These are phyloP conservation scores for Rosa rugosa DNA, from an alignment of 306 rosid species.

Conservation along the genomic window DNA sequence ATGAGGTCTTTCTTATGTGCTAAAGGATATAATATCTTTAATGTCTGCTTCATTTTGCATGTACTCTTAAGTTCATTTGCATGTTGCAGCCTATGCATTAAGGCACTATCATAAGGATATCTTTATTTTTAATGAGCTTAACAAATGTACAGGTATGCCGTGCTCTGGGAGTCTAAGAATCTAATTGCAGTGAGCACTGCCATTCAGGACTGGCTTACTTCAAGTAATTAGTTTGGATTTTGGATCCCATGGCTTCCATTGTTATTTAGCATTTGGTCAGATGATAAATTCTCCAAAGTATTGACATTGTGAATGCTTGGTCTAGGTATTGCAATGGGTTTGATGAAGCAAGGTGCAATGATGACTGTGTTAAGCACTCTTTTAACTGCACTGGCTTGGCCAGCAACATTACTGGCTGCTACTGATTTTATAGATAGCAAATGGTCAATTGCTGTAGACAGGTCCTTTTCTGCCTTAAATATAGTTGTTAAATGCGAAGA, in stretches of 20 bases:
- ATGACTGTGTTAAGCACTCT: slow-evolving; percentile 50
- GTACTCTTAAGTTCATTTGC: not conserved
- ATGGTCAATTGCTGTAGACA: slow-evolving; percentile 53
- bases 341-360: slow-evolving; percentile 60
- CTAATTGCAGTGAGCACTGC: slow-evolving; percentile 59
- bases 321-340: slow-evolving; percentile 43
- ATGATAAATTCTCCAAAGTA: slow-evolving; percentile 17
- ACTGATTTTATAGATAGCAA: slow-evolving; percentile 54
- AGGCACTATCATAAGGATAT: slow-evolving; percentile 13
- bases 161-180: slow-evolving; percentile 55
- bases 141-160: slow-evolving; percentile 44
- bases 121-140: slow-evolving; percentile 33
- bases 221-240: slow-evolving; percentile 39
- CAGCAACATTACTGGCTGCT: slow-evolving; percentile 45
- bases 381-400: slow-evolving; percentile 50
- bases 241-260: slow-evolving; percentile 23
- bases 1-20: not conserved
- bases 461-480: slow-evolving; percentile 32
- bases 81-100: not conserved
- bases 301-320: slow-evolving; percentile 15
- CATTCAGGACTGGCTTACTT: slow-evolving; percentile 58
- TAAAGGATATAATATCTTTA: not conserved
- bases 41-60: not conserved
- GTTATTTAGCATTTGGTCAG: not conserved
- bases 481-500: not conserved